Conservation (phyloP, 805 yeast genomes). For the Sungouiozyma ichnusensis region DNA sequence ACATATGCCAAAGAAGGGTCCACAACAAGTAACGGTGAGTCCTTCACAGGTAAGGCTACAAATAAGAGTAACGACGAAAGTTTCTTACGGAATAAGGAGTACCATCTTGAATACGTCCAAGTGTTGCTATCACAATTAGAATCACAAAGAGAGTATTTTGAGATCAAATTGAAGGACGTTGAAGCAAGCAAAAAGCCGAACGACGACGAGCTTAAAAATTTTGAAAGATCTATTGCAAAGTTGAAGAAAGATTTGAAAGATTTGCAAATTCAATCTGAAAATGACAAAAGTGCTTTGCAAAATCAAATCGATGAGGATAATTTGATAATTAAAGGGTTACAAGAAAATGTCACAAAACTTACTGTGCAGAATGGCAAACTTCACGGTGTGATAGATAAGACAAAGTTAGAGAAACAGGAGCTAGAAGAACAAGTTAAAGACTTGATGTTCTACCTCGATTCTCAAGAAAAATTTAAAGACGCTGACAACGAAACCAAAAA, state of each 20-base stretch:
- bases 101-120: slow-evolving; percentile 73
- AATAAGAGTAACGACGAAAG: slow-evolving; percentile 4
- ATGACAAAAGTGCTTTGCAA: slow-evolving; percentile 11
- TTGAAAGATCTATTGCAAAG: slow-evolving; percentile 7
- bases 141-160: slow-evolving; percentile 78
- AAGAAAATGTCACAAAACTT: slow-evolving; percentile 33
- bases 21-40: too few relatives aligned
- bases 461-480: slow-evolving; percentile 60
- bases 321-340: slow-evolving; percentile 38
- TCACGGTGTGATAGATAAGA: slow-evolving; percentile 21
- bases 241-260: slow-evolving; percentile 11
- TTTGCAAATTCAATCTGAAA: slow-evolving; percentile 9
- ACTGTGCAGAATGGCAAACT: slow-evolving; percentile 32
- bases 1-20: background rate
- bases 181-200: slow-evolving; percentile 23
- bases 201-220: slow-evolving; percentile 9
- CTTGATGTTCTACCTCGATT: slow-evolving; percentile 68
- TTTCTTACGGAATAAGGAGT: slow-evolving; percentile 38
- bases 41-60: background rate
- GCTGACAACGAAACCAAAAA: slow-evolving; percentile 64
- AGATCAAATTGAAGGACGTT: slow-evolving; percentile 34
- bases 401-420: slow-evolving; percentile 36
- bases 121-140: slow-evolving; percentile 70
- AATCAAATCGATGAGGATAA: slow-evolving; percentile 22
- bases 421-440: slow-evolving; percentile 59